phyloP scores from a whole-genome alignment of 441 rosid species.

The Syzygium malaccense region DNA sequence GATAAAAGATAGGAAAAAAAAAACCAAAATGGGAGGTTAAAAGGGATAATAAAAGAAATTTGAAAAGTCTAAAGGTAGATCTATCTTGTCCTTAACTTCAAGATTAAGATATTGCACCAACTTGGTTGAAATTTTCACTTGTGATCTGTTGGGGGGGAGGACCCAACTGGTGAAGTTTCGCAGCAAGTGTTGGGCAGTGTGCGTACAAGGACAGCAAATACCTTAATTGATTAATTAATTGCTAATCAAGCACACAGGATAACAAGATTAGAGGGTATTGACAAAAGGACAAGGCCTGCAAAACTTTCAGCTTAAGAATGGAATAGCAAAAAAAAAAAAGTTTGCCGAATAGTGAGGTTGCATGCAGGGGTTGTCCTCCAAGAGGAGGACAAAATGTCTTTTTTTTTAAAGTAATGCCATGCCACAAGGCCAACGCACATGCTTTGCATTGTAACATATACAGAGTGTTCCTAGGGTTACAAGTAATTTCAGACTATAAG shows the following conservation, averaged over 20 bases:
- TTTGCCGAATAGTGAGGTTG: not conserved
- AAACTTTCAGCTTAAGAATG: not conserved
- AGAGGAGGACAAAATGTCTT: not conserved
- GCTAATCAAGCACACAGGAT: not conserved
- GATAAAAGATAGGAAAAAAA: not conserved
- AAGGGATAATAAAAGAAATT: not conserved
- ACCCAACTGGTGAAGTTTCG: not conserved
- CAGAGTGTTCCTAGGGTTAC: not conserved
- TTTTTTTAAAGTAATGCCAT: not conserved
- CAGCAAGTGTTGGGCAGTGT: not conserved
- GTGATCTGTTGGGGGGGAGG: not conserved
- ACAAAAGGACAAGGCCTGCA: not conserved
- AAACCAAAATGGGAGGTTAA: not conserved
- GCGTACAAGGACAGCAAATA: not conserved
- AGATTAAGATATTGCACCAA: not conserved
- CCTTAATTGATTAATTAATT: not conserved
- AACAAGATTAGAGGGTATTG: not conserved
- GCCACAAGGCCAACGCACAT: not conserved
- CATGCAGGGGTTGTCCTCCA: not conserved
- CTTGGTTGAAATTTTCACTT: not conserved
- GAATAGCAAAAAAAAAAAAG: too few species aligned
- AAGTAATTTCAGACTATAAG: not conserved
- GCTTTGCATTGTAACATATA: not conserved
- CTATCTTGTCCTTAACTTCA: not conserved
- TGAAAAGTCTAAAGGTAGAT: not conserved